Conservation (phyloP, 2,329 filamentous ascomycete species). For the Periconia macrospinosa region DNA sequence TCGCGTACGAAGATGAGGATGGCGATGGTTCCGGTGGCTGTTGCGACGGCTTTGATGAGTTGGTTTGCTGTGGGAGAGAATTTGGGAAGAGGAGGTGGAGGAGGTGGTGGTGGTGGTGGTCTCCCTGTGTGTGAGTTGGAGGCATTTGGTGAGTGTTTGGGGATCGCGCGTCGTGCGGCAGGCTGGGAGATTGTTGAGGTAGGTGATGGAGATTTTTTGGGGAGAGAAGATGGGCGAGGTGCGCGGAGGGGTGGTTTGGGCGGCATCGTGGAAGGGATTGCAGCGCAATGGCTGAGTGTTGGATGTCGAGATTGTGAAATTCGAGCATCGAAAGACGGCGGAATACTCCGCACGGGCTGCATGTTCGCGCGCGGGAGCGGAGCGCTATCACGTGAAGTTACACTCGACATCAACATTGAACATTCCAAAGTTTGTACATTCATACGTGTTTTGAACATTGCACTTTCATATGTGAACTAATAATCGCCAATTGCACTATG, state of each 20-base stretch:
- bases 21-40: conserved; percentile 15
- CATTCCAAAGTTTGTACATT: neutral
- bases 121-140: neutral
- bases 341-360: neutral
- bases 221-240: neutral
- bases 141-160: conserved; percentile 3
- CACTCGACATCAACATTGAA: neutral
- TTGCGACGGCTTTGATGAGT: conserved; percentile 13
- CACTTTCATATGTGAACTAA: too few species aligned
- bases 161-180: conserved; percentile 2
- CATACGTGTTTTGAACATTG: too few species aligned
- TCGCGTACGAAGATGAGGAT: conserved; percentile 43
- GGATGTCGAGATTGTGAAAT: neutral
- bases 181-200: conserved; percentile 4
- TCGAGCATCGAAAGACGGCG: neutral
- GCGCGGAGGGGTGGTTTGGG: conserved; percentile 27
- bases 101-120: too few species aligned
- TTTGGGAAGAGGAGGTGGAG: neutral
- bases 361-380: neutral
- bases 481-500: neutral
- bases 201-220: neutral
- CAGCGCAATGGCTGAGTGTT: neutral
- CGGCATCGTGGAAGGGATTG: conserved; percentile 18
- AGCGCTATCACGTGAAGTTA: conserved; percentile 5
- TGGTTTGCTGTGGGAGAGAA: neutral